Base-by-base conservation (phyloP, 495 filamentous ascomycete genomes). In the Chaetomium cochliodes region DNA sequence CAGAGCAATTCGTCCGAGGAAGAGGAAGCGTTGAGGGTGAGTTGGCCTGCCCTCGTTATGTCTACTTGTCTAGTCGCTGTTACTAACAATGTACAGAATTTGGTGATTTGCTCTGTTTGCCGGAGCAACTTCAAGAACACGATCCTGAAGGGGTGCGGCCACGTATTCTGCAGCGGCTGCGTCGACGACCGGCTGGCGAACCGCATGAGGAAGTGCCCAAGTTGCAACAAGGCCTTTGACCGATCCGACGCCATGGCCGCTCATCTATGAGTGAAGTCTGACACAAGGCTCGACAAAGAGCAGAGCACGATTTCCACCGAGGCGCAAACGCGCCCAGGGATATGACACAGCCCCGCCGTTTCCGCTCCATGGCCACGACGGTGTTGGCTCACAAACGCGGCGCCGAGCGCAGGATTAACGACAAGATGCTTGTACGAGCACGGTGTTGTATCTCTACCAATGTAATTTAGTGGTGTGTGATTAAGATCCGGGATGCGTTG, bases 121-220 rank as follows among this genome's bases (percentile, higher is more conserved):
- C 87, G 88, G 66, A 86, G 81, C 59, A 90, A 93, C 60, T 94
- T 96, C 82, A 97, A 97, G 78, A 90, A 98, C 73, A 96, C 92
- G 1, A 88, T 88, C 20, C 83, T 98, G 69, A 92, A 92, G 73
- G 91, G 89, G 16, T 98, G 94, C 74, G 94, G 94, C n/a, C 94
- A 98, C 77, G 87, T 96, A 23, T 96, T 98, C 76, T 98, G 94
- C 85, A 86, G 84, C 69, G 84, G 86, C 28, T 98, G 94, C 72
- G 88, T 96, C 28, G 91, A 96, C 59, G 88, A 93, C 70, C 88
- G 92, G 57, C 86, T 96, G 58, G 81, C 84, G 11, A 94, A 93
- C 64, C 90, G 94, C 41, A 92, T 91, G 73, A 86, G 94, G 63
- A 98, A 98, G 76, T 98, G 94, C 71, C 94, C 94, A 6, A 93